Conservation (phyloP, 2,329 filamentous ascomycete species). For the Sporothrix pseudoabietina region DNA sequence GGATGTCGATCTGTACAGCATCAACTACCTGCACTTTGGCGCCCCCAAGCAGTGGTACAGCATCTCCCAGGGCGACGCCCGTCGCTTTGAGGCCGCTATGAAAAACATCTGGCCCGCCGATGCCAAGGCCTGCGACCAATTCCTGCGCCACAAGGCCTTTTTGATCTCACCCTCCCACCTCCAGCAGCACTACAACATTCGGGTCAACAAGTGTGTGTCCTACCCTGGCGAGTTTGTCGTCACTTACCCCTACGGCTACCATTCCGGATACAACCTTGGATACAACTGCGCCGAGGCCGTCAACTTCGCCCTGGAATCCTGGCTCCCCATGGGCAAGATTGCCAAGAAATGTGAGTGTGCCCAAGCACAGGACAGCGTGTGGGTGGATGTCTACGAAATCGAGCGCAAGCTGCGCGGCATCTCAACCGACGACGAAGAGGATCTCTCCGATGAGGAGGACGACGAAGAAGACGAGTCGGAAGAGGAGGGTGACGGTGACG, state of each 20-base stretch:
- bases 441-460: slow-evolving; percentile 62
- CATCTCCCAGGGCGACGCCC: slow-evolving; percentile 92
- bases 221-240: slow-evolving; percentile 98
- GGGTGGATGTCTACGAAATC: slow-evolving; percentile 95
- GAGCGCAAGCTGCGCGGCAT: slow-evolving; percentile 92
- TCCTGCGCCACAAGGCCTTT: slow-evolving; percentile 96
- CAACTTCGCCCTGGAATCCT: slow-evolving; percentile 94
- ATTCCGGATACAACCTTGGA: slow-evolving; percentile 95
- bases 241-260: slow-evolving; percentile 97
- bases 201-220: slow-evolving; percentile 92
- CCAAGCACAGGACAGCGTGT: slow-evolving; percentile 92
- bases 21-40: slow-evolving; percentile 99
- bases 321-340: slow-evolving; percentile 92
- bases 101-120: slow-evolving; percentile 92
- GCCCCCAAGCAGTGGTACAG: slow-evolving; percentile 99
- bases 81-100: slow-evolving; percentile 93
- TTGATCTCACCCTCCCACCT: slow-evolving; percentile 89
- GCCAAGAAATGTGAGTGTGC: slow-evolving; percentile 97
- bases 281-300: slow-evolving; percentile 99
- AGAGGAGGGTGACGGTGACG: slow-evolving; percentile 59
- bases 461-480: slow-evolving; percentile 66
- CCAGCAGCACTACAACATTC: slow-evolving; percentile 87
- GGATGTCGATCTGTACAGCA: slow-evolving; percentile 98
- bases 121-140: slow-evolving; percentile 93
- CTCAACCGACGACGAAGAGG: slow-evolving; percentile 78